Conservation (phyloP, 2,329 filamentous ascomycete species). For the Alternaria sp. region DNA sequence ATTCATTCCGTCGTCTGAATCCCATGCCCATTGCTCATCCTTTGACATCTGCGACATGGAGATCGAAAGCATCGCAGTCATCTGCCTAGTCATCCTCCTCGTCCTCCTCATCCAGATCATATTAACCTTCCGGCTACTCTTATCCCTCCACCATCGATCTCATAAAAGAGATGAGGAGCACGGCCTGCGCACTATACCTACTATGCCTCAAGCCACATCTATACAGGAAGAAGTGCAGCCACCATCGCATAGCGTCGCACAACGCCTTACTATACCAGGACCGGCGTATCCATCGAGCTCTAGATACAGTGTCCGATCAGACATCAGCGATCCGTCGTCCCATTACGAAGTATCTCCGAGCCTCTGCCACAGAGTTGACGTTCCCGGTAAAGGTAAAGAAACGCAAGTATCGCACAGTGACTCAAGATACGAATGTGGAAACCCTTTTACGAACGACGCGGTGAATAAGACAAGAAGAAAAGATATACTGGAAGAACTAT, state of each 20-base stretch:
- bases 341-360: neutral
- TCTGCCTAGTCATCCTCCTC: neutral
- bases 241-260: neutral
- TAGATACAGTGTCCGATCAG: neutral
- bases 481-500: neutral
- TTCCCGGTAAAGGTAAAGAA: rapidly evolving
- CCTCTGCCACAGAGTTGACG: neutral
- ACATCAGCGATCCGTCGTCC: neutral
- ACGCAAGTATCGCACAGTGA: neutral
- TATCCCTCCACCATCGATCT: neutral
- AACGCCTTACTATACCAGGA: neutral
- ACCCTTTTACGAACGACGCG: neutral
- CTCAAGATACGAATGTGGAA: neutral
- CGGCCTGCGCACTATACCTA: neutral
- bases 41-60: neutral
- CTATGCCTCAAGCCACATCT: neutral
- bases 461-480: neutral
- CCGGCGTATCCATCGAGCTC: neutral
- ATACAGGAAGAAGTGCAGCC: neutral
- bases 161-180: neutral
- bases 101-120: conserved; percentile 1
- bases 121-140: neutral
- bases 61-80: neutral
- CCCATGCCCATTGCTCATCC: neutral
- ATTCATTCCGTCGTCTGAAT: neutral